Base-by-base conservation (phyloP, 2,329 filamentous ascomycete genomes). In the Chrysosporium queenslandicum region DNA sequence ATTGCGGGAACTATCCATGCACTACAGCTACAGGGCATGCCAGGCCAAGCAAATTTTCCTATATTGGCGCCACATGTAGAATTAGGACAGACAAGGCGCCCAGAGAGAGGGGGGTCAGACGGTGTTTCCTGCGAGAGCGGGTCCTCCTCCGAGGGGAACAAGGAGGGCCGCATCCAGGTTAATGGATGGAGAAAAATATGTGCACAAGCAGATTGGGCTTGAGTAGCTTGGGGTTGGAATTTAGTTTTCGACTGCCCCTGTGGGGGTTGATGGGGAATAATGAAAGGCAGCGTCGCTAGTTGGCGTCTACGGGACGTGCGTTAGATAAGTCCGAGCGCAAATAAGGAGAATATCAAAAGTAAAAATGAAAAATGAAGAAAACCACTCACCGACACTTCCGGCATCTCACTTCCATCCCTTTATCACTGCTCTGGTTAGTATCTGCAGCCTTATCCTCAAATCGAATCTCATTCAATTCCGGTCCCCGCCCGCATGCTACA, bases 11-110 rank as follows among this genome's bases (percentile, higher is more conserved):
- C 86, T 20, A 96, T 78, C 91, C 92, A 97, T 56, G 84, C 81
- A 34, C 85, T 82, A 68, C 92, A 98, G 64, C 82, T 92, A 71
- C 92, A 98, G 66, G 82, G 83, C 77, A 96, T 85, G 12, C 92
- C 92, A 66, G 94, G 88, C 92, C 92, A 98, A 49, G 91, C 86
- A 65, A 96, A 98, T 61, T 92, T 86, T 36, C 92, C 92, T 45
- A 97, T 81, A 49, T 87, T 88, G 37, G 86, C 82, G 43, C 79
- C 81, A 68, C 92, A 98, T 63, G 84, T 85, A 7, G 66, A 54
- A 60, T 83, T 86, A 8, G 92, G 91, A 63, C 92, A 98, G 54
- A 82, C 79, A 29, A 98, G 75, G 8, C 91, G 82, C 21, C 92
- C 92, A 55, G 90, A 87, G 21, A 97, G 76, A 56, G 83, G 80